Evolutionary conservation across 2,329 filamentous ascomycete species (phyloP), one percentile per base, ranked within the genome.

Genomic region (Dendryphion nanum): DNA sequence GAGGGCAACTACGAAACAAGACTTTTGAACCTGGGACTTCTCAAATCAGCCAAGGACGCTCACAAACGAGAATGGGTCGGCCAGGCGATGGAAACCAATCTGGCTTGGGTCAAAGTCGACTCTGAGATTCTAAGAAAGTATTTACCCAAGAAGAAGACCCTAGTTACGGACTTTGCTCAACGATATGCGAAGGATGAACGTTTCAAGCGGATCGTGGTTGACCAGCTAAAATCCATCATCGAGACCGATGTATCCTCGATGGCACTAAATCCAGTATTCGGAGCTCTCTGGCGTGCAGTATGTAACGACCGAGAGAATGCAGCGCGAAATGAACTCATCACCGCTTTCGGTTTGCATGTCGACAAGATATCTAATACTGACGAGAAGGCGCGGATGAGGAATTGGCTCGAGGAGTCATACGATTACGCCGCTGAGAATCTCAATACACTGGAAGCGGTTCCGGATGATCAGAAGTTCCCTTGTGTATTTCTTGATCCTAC

Each of bases 401-500:
- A 38, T 0, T 78, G 75, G 75, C 57, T 78, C 2, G 72, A 72
- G 8, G 71, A 71, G 38, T 77, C 73, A 2, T 77, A 77, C 47
- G 69, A 77, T 48, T 72, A 67, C 43, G 64, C 60, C 0, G 66
- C 57, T 4, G 73, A 76, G 17, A 71, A 77, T 5, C 40, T 61
- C 17, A 56, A 63, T 0, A 43, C 57, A 4, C 64, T 77, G 18
- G 44, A 59, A 4, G 35, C 50, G 0, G 64, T 77, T 1, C 55
- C 68, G 0, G 55, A 59, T 2, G 52, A 59, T 8, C 58, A 71
- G 10, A 55, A 54, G 17, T 77, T 69, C 38, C 74, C 74, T 2
- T 71, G 74, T 19, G 68, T 77, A 3, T 74, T 68, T 44, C 59
- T 77, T 5, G 73, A 77, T 38, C 74, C 74, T 4, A 76, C 74